These are phyloP conservation scores for Entelexis sorbosivorans DNA, from an alignment of 1,139 yeast species.

Conservation along the genomic window DNA sequence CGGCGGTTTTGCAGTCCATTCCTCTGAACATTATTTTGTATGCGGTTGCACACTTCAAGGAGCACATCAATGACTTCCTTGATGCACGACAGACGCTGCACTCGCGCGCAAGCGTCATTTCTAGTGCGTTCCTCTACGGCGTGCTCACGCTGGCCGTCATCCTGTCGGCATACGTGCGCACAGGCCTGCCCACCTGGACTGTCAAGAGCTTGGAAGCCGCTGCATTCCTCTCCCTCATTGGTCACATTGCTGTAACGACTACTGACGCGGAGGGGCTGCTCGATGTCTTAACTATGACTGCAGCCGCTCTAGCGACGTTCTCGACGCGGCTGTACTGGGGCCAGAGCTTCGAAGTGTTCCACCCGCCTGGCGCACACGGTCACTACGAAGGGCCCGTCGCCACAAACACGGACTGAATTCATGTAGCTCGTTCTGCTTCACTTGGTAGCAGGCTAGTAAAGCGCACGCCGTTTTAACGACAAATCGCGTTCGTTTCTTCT, in stretches of 20 bases:
- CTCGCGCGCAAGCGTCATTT: not conserved
- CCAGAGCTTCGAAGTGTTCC: conserved; percentile 5
- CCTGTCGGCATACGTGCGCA: not conserved
- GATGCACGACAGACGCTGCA: not conserved
- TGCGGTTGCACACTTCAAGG: conserved; percentile 1
- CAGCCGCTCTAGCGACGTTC: not conserved
- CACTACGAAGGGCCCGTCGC: not conserved
- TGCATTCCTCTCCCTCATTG: conserved; percentile 2
- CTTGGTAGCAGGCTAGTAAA: too few species aligned
- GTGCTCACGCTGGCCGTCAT: not conserved
- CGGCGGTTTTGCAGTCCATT: not conserved
- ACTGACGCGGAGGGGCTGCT: not conserved
- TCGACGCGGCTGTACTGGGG: not conserved
- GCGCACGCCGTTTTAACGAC: too few species aligned
- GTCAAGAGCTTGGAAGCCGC: not conserved
- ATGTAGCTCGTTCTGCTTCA: too few species aligned
- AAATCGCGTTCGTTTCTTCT: too few species aligned
- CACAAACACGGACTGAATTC: not conserved
- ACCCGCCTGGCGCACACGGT: conserved; percentile 1
- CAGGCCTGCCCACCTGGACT: not conserved
- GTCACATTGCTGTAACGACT: not conserved
- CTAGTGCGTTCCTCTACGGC: not conserved
- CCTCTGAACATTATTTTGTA: conserved; percentile 2
- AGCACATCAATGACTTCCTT: not conserved
- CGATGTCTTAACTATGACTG: not conserved